Evolutionary conservation across 2,329 filamentous ascomycete genomes (phyloP).

Genomic region (Triangularia setosa): DNA sequence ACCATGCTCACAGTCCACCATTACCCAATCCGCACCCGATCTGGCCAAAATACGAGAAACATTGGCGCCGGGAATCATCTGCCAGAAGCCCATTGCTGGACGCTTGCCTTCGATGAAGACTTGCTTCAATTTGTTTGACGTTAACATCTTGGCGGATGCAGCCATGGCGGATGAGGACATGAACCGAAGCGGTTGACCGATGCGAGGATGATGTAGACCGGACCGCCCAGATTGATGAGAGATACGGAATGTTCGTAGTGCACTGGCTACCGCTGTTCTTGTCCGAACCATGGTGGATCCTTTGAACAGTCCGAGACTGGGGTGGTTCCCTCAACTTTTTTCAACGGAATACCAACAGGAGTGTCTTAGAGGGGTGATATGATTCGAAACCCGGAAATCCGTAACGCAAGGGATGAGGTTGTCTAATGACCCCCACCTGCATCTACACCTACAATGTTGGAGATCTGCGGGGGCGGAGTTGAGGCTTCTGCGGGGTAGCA

Average conservation of each 20-base stretch:
- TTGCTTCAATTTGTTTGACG: conserved; percentile 46
- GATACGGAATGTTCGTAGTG: neutral
- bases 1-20: conserved; percentile 58
- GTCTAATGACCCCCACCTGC: neutral
- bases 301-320: neutral
- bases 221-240: neutral
- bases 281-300: conserved; percentile 8
- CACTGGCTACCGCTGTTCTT: neutral
- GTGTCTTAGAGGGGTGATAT: neutral
- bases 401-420: neutral
- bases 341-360: neutral
- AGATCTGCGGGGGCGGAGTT: neutral
- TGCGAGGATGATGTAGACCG: neutral
- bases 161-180: conserved; percentile 9
- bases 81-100: conserved; percentile 56
- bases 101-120: conserved; percentile 45
- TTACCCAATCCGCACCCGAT: conserved; percentile 62
- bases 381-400: neutral
- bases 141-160: conserved; percentile 35
- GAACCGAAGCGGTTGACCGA: neutral
- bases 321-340: neutral
- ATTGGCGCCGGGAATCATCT: conserved; percentile 59
- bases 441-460: neutral
- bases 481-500: neutral
- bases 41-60: conserved; percentile 57